Conservation (phyloP, 495 filamentous ascomycete genomes). For the Staphylotrichum longicolle region DNA sequence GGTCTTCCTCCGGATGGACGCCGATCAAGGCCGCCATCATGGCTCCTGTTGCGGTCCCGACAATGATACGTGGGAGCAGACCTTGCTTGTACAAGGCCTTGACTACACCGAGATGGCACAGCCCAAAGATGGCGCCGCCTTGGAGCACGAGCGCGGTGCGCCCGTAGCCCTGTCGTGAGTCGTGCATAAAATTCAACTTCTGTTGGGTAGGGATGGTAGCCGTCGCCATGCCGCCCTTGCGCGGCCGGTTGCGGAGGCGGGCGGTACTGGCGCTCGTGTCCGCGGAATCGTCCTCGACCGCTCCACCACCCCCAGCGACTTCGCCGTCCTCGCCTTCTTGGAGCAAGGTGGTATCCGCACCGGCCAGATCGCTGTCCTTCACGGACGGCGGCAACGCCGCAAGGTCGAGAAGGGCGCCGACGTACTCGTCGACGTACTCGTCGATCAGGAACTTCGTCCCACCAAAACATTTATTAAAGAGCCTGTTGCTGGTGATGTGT, state of each 20-base stretch:
- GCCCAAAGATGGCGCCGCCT: constrained; percentile 86
- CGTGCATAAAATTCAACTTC: constrained; percentile 85
- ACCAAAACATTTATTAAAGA: constrained; percentile 82
- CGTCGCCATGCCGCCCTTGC: constrained; percentile 15
- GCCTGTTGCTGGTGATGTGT: constrained; percentile 78
- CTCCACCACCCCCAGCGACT: neutral
- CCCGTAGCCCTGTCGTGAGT: constrained; percentile 88
- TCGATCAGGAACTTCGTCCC: constrained; percentile 90
- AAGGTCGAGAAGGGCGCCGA: constrained; percentile 74
- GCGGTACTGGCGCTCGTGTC: neutral
- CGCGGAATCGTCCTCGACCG: neutral
- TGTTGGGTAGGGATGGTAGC: constrained; percentile 66
- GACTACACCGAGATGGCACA: constrained; percentile 89
- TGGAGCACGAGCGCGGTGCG: constrained; percentile 82
- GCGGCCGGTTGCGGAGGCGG: neutral
- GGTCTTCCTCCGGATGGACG: constrained; percentile 83
- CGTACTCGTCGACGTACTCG: constrained; percentile 83
- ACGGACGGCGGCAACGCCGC: constrained; percentile 61
- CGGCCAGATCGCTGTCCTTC: no score
- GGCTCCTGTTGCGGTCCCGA: constrained; percentile 86
- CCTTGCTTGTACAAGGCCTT: constrained; percentile 84
- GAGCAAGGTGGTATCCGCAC: no score
- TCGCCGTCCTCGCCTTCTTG: constrained; percentile 12
- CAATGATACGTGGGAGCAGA: constrained; percentile 83
- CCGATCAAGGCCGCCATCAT: constrained; percentile 88